Evolutionary conservation across 1,284 basidiomycete genomes (phyloP).

Genomic region (Cutaneotrichosporon arboriforme): DNA sequence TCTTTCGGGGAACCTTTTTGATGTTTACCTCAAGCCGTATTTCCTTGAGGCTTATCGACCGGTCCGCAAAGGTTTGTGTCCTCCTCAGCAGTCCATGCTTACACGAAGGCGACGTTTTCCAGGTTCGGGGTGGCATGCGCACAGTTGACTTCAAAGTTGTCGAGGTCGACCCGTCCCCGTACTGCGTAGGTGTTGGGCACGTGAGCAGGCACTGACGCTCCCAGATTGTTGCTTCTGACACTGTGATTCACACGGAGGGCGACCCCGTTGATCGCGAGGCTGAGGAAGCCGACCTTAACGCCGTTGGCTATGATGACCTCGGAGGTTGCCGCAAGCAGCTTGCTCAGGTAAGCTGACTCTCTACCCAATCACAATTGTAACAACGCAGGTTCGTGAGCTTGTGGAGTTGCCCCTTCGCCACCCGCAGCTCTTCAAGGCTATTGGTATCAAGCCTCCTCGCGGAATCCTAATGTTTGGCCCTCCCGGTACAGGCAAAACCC

Average conservation of each 20-base stretch:
- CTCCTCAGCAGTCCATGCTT: constrained; percentile 52
- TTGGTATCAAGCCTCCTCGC: constrained; percentile 99
- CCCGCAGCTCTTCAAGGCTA: constrained; percentile 98
- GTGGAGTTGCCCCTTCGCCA: constrained; percentile 96
- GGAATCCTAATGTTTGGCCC: constrained; percentile 96
- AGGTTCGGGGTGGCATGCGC: constrained; percentile 94
- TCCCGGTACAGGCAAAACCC: constrained; percentile 93
- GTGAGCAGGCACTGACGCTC: neutral
- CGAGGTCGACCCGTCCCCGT: constrained; percentile 41
- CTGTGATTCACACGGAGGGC: constrained; percentile 62
- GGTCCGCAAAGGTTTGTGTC: constrained; percentile 38
- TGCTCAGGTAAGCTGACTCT: constrained; percentile 88
- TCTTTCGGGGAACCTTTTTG: constrained; percentile 95
- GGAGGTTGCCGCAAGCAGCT: constrained; percentile 99
- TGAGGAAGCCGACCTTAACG: constrained; percentile 92
- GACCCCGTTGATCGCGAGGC: constrained; percentile 98
- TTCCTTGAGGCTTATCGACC: constrained; percentile 76
- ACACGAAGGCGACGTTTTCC: constrained; percentile 85
- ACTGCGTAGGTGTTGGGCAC: constrained; percentile 31
- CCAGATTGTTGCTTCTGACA: constrained; percentile 43
- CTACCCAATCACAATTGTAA: neutral
- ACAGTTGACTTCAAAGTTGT: constrained; percentile 93
- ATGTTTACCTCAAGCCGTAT: constrained; percentile 97
- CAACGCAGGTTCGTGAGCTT: constrained; percentile 76
- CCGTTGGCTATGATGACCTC: constrained; percentile 98